These are phyloP conservation scores for Capsicum rhomboideum DNA, from an alignment of 257 asterid species.

Conservation along the genomic window DNA sequence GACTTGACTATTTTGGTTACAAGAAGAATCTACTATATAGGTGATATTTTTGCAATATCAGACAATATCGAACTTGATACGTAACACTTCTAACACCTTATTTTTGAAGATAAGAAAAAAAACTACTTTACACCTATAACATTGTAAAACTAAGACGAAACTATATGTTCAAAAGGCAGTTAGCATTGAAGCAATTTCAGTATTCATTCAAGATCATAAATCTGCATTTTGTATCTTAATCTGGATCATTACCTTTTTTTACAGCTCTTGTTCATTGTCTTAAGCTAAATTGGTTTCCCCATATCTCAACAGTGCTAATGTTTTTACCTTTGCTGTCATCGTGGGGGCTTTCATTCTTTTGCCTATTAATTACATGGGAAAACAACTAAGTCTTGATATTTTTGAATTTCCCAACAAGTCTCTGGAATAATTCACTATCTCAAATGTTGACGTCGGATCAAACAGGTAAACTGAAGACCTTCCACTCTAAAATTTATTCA, in stretches of 20 bases:
- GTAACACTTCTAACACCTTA: neutral
- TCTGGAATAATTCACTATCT: constrained; percentile 79
- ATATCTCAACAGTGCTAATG: constrained; percentile 50
- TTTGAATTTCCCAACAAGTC: constrained; percentile 69
- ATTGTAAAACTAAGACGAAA: neutral
- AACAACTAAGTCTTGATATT: constrained; percentile 65
- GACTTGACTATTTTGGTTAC: neutral
- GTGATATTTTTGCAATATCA: neutral
- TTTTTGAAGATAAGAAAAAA: neutral
- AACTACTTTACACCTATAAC: neutral
- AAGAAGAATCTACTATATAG: neutral
- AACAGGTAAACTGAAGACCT: constrained; percentile 43
- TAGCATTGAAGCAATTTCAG: neutral
- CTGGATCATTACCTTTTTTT: neutral
- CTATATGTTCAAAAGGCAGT: neutral
- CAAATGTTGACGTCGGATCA: constrained; percentile 92
- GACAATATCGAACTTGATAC: neutral
- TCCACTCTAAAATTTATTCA: neutral
- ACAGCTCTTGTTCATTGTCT: neutral
- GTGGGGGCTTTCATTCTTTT: constrained; percentile 77
- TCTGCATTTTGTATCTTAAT: neutral
- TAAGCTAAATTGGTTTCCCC: constrained; percentile 6
- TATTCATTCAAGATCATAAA: neutral
- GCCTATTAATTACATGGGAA: constrained; percentile 93
- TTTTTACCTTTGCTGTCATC: constrained; percentile 65